Evolutionary conservation across 768 basidiomycete genomes (phyloP).

Genomic region (Tulasnella calospora): DNA sequence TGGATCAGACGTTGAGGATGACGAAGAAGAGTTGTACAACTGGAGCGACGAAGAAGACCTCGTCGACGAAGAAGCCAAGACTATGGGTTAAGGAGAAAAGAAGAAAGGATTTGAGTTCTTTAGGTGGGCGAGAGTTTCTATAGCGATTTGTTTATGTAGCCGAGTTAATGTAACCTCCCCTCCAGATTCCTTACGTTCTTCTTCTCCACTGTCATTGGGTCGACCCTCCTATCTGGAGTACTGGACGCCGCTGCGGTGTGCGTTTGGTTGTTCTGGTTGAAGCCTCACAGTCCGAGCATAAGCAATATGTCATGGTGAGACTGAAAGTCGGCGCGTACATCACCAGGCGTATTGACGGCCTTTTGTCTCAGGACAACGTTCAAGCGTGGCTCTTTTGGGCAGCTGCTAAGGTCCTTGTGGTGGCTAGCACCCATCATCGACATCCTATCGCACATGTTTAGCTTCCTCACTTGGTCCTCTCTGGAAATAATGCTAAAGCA

Average conservation of each 20-base stretch:
- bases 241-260: conserved; percentile 59
- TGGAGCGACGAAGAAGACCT: conserved; percentile 78
- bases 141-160: background rate
- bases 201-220: conserved; percentile 70
- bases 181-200: conserved; percentile 54
- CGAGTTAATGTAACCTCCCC: background rate
- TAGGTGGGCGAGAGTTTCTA: conserved; percentile 40
- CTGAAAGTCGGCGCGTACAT: background rate
- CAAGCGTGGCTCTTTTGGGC: conserved; percentile 80
- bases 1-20: conserved; percentile 53
- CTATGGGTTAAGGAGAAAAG: conserved; percentile 50
- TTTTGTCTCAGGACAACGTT: conserved; percentile 45
- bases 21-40: conserved; percentile 56
- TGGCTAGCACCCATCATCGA: conserved; percentile 68
- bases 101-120: conserved; percentile 49
- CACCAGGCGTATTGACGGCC: background rate
- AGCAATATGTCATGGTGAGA: conserved; percentile 48
- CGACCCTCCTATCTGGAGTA: conserved; percentile 57
- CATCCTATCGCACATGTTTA: conserved; percentile 54
- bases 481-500: background rate
- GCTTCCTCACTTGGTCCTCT: conserved; percentile 32
- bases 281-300: conserved; percentile 52
- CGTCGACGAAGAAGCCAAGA: conserved; percentile 60
- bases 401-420: conserved; percentile 74
- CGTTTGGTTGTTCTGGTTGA: conserved; percentile 66